These are phyloP conservation scores for Colletotrichum kahawae DNA, from an alignment of 2,329 filamentous ascomycete species.

Conservation along the genomic window DNA sequence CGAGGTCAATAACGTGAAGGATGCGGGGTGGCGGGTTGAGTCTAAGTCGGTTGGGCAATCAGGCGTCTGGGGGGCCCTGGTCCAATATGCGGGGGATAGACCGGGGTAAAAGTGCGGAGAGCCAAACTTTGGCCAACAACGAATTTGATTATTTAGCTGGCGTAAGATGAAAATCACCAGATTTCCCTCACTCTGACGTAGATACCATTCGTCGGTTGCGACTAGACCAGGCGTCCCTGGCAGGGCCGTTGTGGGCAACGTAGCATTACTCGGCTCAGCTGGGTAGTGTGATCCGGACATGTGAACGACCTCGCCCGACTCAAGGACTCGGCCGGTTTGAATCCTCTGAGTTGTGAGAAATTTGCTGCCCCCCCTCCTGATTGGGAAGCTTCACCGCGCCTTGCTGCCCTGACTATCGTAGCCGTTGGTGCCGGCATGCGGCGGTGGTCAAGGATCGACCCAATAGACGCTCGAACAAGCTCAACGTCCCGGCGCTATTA, in stretches of 20 bases:
- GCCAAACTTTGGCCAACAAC: neutral
- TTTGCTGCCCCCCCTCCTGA: neutral
- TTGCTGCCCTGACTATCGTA: neutral
- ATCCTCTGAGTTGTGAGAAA: neutral
- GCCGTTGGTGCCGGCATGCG: slow-evolving; percentile 2
- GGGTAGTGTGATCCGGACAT: neutral
- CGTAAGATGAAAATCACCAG: neutral
- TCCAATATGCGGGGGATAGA: slow-evolving; percentile 6
- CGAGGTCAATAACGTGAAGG: neutral
- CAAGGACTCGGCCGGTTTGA: neutral
- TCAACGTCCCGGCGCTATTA: slow-evolving; percentile 7
- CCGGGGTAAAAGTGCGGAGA: slow-evolving; percentile 5
- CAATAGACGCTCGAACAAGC: slow-evolving; percentile 15
- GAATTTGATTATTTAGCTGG: neutral
- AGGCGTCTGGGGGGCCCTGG: slow-evolving; percentile 6
- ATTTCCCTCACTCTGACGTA: neutral
- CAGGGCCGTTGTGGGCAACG: neutral
- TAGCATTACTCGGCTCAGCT: neutral
- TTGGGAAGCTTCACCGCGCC: neutral
- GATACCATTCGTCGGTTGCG: neutral
- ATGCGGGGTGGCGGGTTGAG: neutral
- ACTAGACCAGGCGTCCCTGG: neutral
- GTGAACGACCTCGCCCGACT: neutral
- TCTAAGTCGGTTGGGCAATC: neutral
- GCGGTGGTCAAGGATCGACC: slow-evolving; percentile 5